Percentiles rank a stretch among this genome's conserved stretches.
Conservation (phyloP, 2,329 filamentous ascomycete genomes). For the Microdochium nivale region DNA sequence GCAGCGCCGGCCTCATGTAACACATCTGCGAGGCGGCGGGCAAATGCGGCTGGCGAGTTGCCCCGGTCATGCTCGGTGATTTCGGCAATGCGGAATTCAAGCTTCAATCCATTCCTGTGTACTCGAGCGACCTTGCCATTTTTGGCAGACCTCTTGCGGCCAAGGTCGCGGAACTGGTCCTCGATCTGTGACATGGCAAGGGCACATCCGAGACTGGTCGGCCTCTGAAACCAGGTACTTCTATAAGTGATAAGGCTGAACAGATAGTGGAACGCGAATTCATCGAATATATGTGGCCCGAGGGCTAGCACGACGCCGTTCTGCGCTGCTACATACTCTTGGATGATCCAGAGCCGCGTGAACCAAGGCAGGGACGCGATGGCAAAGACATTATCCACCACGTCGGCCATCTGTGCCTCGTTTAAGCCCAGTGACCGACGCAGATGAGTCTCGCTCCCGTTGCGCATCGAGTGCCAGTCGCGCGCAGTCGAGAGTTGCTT, state of each 20-base stretch:
- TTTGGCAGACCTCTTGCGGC: not conserved
- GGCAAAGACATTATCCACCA: not conserved
- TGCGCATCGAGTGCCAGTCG: too few species aligned
- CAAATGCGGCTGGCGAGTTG: not conserved
- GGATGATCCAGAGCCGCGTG: not conserved
- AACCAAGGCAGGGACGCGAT: not conserved
- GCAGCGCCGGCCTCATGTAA: not conserved
- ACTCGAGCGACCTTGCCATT: not conserved
- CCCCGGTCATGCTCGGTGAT: not conserved
- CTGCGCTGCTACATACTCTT: not conserved
- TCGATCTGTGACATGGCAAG: not conserved
- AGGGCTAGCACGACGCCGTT: not conserved
- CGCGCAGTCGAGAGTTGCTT: too few species aligned
- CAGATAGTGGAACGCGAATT: not conserved
- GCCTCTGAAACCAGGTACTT: not conserved
- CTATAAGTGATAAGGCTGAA: not conserved
- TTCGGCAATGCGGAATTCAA: not conserved
- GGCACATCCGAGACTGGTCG: not conserved
- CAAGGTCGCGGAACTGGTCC: not conserved
- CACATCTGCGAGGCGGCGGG: not conserved
- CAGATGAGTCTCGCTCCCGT: too few species aligned
- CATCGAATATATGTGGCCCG: not conserved
- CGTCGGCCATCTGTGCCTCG: too few species aligned
- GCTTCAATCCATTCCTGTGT: not conserved
- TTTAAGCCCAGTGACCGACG: too few species aligned